phyloP scores from a whole-genome alignment of 345 rosid species.

The Dipteronia sinensis region DNA sequence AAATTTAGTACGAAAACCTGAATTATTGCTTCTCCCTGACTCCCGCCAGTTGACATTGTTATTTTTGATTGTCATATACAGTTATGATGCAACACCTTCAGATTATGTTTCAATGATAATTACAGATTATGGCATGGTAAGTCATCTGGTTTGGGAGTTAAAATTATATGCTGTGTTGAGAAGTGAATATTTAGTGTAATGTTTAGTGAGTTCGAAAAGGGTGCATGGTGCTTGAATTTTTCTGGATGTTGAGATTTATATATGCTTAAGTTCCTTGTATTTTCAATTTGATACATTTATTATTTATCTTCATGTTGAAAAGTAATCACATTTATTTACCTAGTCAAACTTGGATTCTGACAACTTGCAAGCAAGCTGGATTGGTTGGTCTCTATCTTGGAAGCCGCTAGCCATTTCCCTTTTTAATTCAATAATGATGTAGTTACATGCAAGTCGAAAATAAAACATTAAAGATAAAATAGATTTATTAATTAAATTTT shows the following conservation, averaged over 20 bases:
- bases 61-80: conserved; percentile 35
- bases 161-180: not conserved
- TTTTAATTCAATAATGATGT: too few species aligned
- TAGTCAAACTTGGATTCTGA: not conserved
- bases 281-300: not conserved
- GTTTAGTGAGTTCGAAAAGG: not conserved
- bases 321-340: not conserved
- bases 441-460: too few species aligned
- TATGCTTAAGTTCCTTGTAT: not conserved
- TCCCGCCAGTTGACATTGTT: conserved; percentile 16
- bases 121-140: conserved; percentile 97
- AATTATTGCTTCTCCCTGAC: conserved; percentile 18
- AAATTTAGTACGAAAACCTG: not conserved
- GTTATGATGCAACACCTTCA: conserved; percentile 93
- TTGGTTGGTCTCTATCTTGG: too few species aligned
- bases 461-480: too few species aligned
- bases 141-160: conserved; percentile 19
- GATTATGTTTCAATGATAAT: conserved; percentile 88
- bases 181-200: not conserved
- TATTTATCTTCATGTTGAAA: not conserved
- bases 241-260: not conserved
- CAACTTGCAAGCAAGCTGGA: not conserved
- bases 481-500: too few species aligned
- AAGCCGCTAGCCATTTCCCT: too few species aligned
- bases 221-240: not conserved